Percentiles rank a stretch among this genome's conserved stretches.
phyloP scores from a whole-genome alignment of 495 filamentous ascomycete species.

The Neurospora terricola region DNA sequence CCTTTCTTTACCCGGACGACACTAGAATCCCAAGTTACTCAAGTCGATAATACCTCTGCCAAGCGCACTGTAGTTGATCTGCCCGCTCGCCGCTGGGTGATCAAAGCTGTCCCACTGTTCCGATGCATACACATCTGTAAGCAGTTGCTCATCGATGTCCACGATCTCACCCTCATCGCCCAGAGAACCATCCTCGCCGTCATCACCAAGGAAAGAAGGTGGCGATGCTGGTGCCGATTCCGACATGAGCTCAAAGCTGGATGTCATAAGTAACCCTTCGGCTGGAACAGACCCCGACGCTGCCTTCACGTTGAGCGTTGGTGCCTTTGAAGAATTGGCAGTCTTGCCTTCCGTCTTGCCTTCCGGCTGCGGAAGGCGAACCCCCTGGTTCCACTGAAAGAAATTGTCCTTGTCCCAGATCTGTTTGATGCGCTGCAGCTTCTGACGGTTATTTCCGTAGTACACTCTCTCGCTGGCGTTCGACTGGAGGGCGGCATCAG shows the following conservation, averaged over 20 bases:
- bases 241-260: neutral
- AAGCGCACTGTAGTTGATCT: neutral
- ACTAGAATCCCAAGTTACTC: neutral
- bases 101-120: neutral
- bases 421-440: neutral
- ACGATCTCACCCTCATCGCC: neutral
- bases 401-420: neutral
- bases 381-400: neutral
- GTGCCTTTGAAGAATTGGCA: neutral
- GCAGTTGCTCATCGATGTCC: neutral
- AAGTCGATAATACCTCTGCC: neutral
- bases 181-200: neutral
- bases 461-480: neutral
- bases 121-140: neutral
- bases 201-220: neutral
- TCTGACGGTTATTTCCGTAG: neutral
- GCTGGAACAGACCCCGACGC: neutral
- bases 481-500: neutral
- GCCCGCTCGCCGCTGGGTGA: neutral
- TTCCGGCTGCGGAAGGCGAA: constrained; percentile 8
- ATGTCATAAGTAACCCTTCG: neutral
- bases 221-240: neutral
- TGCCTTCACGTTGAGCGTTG: neutral
- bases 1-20: neutral
- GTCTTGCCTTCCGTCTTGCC: neutral